These are phyloP conservation scores for Nicotiana noctiflora DNA, from an alignment of 257 asterid genomes.

Conservation along the genomic window DNA sequence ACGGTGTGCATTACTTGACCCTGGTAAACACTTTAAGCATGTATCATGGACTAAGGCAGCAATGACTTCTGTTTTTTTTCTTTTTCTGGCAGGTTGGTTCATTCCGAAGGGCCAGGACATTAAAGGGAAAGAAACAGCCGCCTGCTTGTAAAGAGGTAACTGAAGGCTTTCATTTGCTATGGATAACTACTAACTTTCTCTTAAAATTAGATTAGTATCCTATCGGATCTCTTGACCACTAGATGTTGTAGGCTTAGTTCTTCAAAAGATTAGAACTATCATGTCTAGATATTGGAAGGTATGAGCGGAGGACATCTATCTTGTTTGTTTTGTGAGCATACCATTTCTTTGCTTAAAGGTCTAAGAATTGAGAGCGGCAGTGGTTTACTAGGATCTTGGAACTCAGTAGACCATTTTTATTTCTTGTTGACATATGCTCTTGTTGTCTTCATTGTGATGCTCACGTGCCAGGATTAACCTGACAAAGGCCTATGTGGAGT, in stretches of 20 bases:
- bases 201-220: background rate
- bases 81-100: slow-evolving; percentile 57
- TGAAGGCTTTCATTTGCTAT: background rate
- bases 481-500: background rate
- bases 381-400: slow-evolving; percentile 1
- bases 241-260: background rate
- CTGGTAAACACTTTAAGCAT: background rate
- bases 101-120: slow-evolving; percentile 52
- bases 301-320: background rate
- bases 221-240: background rate
- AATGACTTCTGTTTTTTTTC: slow-evolving; percentile 8
- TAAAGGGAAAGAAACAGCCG: slow-evolving; percentile 58
- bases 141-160: slow-evolving; percentile 75
- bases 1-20: slow-evolving; percentile 35
- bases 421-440: background rate
- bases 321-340: background rate
- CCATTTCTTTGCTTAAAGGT: background rate
- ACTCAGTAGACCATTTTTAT: background rate
- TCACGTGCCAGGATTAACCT: background rate
- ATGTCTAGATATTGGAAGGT: background rate
- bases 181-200: background rate
- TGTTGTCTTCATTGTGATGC: background rate
- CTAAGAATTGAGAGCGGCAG: background rate
- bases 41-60: background rate
- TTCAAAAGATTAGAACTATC: background rate